Percentiles rank a stretch among this genome's conserved stretches.
Evolutionary conservation across 352 stramenopile species (phyloP).

Genomic region (Ophiocytium majus): DNA sequence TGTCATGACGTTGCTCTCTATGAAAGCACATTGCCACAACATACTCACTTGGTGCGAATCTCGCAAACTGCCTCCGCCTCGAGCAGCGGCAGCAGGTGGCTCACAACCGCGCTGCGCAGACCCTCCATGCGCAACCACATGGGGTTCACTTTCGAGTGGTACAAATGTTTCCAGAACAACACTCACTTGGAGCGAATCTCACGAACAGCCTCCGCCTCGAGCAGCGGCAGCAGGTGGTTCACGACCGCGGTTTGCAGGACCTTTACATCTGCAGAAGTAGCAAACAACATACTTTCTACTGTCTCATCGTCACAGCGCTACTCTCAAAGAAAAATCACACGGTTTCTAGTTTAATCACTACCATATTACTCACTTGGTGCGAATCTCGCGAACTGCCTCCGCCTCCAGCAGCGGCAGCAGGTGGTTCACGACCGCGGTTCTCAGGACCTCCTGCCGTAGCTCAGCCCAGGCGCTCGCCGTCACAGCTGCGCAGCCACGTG

Average conservation of each 20-base stretch:
- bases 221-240: constrained; percentile 34
- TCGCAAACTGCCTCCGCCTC: constrained; percentile 40
- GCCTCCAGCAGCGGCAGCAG: constrained; percentile 36
- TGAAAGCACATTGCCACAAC: no score
- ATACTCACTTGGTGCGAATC: constrained; percentile 25
- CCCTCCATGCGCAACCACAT: background rate
- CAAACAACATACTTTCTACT: no score
- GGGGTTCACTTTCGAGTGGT: no score
- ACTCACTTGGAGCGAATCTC: constrained; percentile 23
- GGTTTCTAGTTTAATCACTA: no score
- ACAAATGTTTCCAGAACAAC: no score
- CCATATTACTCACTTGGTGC: constrained; percentile 1
- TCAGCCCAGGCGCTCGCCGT: background rate
- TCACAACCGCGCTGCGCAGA: constrained; percentile 25
- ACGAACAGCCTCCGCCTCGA: constrained; percentile 37
- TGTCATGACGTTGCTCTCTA: no score
- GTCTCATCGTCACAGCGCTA: no score
- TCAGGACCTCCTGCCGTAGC: constrained; percentile 5
- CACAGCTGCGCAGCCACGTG: background rate
- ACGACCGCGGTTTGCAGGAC: constrained; percentile 36
- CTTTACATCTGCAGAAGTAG: no score
- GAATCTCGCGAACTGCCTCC: constrained; percentile 33
- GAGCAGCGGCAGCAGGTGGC: constrained; percentile 37
- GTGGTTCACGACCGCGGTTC: constrained; percentile 32
- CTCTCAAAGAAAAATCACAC: no score